A percentile compares a stretch with the other conserved stretches of the same genome.
Evolutionary conservation across 1,139 yeast genomes (phyloP).

Genomic region (Eremothecium gossypii): DNA sequence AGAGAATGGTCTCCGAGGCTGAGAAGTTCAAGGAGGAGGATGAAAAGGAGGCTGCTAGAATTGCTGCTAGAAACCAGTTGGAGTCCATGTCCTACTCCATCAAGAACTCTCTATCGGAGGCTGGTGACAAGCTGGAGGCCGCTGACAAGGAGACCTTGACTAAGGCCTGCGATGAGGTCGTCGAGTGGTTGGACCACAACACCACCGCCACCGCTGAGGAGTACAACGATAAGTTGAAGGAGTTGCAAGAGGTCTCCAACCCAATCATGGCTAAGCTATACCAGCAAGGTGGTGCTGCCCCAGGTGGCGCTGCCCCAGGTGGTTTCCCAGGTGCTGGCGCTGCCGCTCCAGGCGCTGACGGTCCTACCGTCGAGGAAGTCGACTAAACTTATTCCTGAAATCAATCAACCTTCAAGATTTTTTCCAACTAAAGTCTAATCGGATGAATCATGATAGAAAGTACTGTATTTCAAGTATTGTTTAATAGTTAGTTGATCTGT

Average conservation of each 20-base stretch:
- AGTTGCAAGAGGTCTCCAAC: conserved; percentile 86
- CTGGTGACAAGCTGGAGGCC: conserved; percentile 72
- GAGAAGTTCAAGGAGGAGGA: conserved; percentile 80
- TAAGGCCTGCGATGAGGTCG: conserved; percentile 77
- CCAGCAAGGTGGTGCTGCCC: conserved; percentile 65
- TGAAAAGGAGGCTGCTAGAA: conserved; percentile 72
- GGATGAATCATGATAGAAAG: conserved; percentile 1
- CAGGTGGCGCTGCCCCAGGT: conserved; percentile 47
- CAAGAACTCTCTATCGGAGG: conserved; percentile 75
- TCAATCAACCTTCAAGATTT: neutral
- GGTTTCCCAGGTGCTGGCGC: conserved; percentile 63
- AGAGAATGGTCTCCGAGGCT: conserved; percentile 90
- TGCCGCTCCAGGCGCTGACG: conserved; percentile 62
- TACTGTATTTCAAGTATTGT: neutral
- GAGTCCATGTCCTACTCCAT: conserved; percentile 88
- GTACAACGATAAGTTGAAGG: conserved; percentile 84
- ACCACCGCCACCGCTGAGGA: conserved; percentile 84
- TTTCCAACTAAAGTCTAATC: conserved; percentile 1
- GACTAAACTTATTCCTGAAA: conserved; percentile 42
- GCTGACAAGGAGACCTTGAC: conserved; percentile 71
- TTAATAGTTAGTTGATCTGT: conserved; percentile 4
- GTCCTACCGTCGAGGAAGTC: conserved; percentile 93
- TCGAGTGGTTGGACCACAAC: conserved; percentile 82
- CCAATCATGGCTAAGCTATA: conserved; percentile 91
- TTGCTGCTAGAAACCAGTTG: conserved; percentile 77